phyloP scores from a whole-genome alignment of 108 stramenopile genomes.

The Fragilariopsis cylindrus region DNA sequence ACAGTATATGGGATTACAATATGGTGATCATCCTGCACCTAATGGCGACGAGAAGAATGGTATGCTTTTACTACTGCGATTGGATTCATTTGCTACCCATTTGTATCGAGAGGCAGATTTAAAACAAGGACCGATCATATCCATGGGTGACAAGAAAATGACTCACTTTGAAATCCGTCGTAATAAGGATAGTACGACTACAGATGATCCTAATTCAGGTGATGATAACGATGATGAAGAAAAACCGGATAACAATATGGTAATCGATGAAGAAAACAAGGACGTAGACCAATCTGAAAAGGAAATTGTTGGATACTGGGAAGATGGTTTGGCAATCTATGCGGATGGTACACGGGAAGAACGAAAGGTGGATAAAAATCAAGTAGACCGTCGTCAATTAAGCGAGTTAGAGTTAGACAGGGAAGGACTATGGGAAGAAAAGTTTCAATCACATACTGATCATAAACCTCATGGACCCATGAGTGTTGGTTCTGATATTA shows the following conservation, averaged over 20 bases:
- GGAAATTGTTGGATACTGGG: conserved; percentile 91
- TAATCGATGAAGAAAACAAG: conserved; percentile 33
- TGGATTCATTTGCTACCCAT: conserved; percentile 71
- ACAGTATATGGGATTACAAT: conserved; percentile 55
- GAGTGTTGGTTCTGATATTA: conserved; percentile 94
- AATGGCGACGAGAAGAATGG: conserved; percentile 19
- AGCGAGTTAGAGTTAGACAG: conserved; percentile 58
- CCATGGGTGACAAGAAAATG: conserved; percentile 59
- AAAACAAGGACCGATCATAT: conserved; percentile 54
- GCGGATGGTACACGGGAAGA: conserved; percentile 88
- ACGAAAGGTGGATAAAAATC: conserved; percentile 46
- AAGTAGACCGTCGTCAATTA: conserved; percentile 59
- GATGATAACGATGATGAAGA: conserved; percentile 40
- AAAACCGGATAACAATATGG: conserved; percentile 24
- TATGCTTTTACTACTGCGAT: conserved; percentile 61
- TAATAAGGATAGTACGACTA: conserved; percentile 28
- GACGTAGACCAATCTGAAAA: conserved; percentile 64
- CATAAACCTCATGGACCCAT: conserved; percentile 91
- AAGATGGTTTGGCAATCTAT: conserved; percentile 90
- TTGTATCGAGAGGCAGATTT: conserved; percentile 61
- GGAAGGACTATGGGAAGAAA: conserved; percentile 94
- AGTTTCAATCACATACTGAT: conserved; percentile 89
- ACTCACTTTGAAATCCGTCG: conserved; percentile 91
- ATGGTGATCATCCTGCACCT: conserved; percentile 30
- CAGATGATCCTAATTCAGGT: background rate